phyloP scores from a whole-genome alignment of 1,284 basidiomycete genomes.

The Ganoderma lucidum region DNA sequence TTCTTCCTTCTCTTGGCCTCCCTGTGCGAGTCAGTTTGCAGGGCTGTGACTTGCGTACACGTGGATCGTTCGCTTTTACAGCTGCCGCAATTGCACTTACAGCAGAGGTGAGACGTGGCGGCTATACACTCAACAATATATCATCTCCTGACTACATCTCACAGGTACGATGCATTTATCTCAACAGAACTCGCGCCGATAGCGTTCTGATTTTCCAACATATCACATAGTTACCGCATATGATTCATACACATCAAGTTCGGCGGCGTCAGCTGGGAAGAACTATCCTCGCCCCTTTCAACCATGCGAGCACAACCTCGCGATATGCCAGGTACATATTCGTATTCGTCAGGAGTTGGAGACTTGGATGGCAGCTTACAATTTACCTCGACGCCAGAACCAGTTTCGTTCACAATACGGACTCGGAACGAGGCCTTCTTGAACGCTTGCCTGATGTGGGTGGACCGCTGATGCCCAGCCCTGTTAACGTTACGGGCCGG shows the following conservation, averaged over 20 bases:
- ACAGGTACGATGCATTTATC: neutral
- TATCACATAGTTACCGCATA: conserved; percentile 1
- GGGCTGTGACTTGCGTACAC: neutral
- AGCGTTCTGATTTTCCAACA: conserved; percentile 2
- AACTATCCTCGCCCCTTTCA: neutral
- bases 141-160: neutral
- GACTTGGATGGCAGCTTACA: neutral
- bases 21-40: neutral
- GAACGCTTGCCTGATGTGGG: conserved; percentile 10
- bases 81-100: neutral
- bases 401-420: neutral
- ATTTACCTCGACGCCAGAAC: neutral
- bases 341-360: neutral
- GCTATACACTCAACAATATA: neutral
- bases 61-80: neutral
- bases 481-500: neutral
- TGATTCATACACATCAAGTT: neutral
- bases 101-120: neutral
- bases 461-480: neutral
- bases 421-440: conserved; percentile 2
- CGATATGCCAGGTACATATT: neutral
- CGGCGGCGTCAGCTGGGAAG: neutral
- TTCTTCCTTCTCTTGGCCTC: neutral
- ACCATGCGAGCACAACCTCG: neutral
- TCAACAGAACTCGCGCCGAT: too few relatives aligned